A percentile compares a stretch with the other conserved stretches of the same genome.
Evolutionary conservation across 1,284 basidiomycete genomes (phyloP).

Genomic region (Macrocystidia cucumis): DNA sequence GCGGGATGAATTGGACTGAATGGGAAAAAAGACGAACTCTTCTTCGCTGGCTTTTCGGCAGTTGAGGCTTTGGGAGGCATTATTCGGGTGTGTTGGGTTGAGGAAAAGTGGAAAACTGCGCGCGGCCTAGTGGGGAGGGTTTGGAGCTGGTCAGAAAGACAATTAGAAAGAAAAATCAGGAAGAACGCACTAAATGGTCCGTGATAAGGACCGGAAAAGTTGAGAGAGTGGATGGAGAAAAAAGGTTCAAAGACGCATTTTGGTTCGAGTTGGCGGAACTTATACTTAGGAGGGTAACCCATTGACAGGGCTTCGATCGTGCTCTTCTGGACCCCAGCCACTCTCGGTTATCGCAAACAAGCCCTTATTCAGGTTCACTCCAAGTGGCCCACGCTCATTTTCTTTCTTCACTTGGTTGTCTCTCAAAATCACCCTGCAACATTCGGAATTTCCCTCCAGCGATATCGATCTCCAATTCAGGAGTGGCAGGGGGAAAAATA

Average conservation of each 20-base stretch:
- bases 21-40: conserved; percentile 22
- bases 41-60: conserved; percentile 28
- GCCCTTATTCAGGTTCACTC: background rate
- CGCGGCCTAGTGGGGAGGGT: background rate
- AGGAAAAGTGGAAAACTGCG: conserved; percentile 2
- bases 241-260: conserved; percentile 29
- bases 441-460: too few relatives aligned
- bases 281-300: conserved; percentile 29
- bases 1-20: background rate
- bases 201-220: conserved; percentile 1
- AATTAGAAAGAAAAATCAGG: conserved; percentile 3
- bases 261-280: conserved; percentile 34
- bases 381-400: too few relatives aligned
- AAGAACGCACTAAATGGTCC: background rate
- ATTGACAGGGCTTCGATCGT: conserved; percentile 37
- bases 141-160: too few relatives aligned
- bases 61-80: conserved; percentile 19
- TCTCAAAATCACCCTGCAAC: too few relatives aligned
- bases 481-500: conserved; percentile 2
- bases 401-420: too few relatives aligned
- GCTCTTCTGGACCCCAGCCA: conserved; percentile 26
- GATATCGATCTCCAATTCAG: background rate
- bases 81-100: background rate
- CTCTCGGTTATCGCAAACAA: conserved; percentile 11
- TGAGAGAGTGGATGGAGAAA: conserved; percentile 21